A percentile compares a stretch with the other conserved stretches of the same genome.
Conservation (phyloP, 2,329 filamentous ascomycete species). For the Pyrenophora seminiperda region DNA sequence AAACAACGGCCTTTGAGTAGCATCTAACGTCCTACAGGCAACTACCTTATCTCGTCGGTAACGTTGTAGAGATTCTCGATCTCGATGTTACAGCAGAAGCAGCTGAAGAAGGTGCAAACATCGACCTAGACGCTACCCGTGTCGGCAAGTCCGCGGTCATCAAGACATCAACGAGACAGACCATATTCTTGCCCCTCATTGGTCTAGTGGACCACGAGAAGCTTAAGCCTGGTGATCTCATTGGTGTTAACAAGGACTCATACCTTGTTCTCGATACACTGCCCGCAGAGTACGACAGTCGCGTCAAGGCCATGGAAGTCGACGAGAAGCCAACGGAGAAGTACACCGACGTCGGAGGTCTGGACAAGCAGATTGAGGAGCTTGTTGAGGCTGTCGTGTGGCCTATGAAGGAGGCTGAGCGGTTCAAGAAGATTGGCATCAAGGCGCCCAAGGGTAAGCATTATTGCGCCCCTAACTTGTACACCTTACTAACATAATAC, state of each 20-base stretch:
- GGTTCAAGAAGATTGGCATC: slow-evolving; percentile 99
- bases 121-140: slow-evolving; percentile 93
- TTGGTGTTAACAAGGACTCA: slow-evolving; percentile 98
- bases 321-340: slow-evolving; percentile 99
- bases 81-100: slow-evolving; percentile 96
- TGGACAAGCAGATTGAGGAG: slow-evolving; percentile 99
- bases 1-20: background rate
- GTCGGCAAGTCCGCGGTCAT: slow-evolving; percentile 99
- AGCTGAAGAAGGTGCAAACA: slow-evolving; percentile 96
- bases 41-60: slow-evolving; percentile 96
- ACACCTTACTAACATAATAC: slow-evolving; percentile 16
- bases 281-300: slow-evolving; percentile 96
- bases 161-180: slow-evolving; percentile 98
- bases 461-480: background rate
- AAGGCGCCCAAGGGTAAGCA: slow-evolving; percentile 93
- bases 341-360: slow-evolving; percentile 94
- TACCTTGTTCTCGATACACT: slow-evolving; percentile 96
- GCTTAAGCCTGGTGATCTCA: slow-evolving; percentile 93
- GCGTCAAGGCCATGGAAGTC: slow-evolving; percentile 99
- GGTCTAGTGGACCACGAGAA: slow-evolving; percentile 94
- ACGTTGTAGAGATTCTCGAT: slow-evolving; percentile 95
- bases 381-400: slow-evolving; percentile 97
- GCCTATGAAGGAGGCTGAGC: slow-evolving; percentile 99
- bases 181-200: slow-evolving; percentile 96
- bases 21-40: slow-evolving; percentile 63